Conservation (phyloP, 805 yeast species). For the Henningerozyma blattae region DNA sequence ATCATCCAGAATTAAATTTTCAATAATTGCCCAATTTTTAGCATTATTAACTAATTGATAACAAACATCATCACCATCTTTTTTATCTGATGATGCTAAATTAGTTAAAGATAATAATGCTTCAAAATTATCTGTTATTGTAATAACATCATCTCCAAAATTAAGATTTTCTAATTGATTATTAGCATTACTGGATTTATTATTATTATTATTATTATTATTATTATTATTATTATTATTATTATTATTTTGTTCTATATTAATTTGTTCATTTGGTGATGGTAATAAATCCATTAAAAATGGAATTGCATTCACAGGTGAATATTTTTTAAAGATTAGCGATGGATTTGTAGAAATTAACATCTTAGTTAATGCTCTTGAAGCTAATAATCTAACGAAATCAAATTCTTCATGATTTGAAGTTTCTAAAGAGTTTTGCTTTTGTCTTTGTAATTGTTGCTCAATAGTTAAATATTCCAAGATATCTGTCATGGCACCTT, state of each 20-base stretch:
- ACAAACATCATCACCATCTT: conserved; percentile 28
- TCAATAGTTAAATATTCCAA: conserved; percentile 24
- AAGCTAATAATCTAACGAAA: conserved; percentile 24
- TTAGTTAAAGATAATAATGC: conserved; percentile 58
- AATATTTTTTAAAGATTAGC: conserved; percentile 31
- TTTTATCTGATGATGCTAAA: conserved; percentile 37
- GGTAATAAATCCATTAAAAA: conserved; percentile 33
- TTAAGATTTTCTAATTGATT: conserved; percentile 2
- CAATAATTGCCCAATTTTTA: conserved; percentile 36
- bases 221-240: too few relatives aligned
- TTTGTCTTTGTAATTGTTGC: background rate
- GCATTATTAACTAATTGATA: conserved; percentile 21
- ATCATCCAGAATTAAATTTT: conserved; percentile 31
- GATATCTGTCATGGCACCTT: conserved; percentile 34
- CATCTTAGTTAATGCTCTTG: conserved; percentile 32
- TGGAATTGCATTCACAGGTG: conserved; percentile 31
- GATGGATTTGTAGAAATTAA: conserved; percentile 36
- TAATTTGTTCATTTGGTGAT: background rate
- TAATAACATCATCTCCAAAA: conserved; percentile 10
- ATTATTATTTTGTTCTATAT: too few relatives aligned
- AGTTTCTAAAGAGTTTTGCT: conserved; percentile 3
- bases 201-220: background rate
- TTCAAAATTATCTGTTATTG: conserved; percentile 33
- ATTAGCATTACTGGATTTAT: background rate
- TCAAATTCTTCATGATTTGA: conserved; percentile 5